Conservation (phyloP, 179 eudicot species). For the Vitellaria paradoxa region DNA sequence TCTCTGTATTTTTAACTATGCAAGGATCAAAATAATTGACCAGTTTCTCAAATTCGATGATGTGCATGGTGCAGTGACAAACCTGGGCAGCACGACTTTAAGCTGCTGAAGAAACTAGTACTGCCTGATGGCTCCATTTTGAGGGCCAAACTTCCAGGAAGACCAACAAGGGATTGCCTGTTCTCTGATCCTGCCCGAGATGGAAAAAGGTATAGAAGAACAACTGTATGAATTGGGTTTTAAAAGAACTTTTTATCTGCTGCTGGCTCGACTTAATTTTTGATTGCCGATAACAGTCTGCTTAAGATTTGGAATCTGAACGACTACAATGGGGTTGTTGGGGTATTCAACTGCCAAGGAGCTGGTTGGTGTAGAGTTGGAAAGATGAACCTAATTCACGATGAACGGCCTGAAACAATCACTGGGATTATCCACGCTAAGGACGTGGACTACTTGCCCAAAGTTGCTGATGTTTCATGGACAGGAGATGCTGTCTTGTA, state of each 20-base stretch:
- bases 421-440: constrained; percentile 45
- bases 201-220: constrained; percentile 53
- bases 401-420: constrained; percentile 54
- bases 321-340: constrained; percentile 67
- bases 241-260: not conserved
- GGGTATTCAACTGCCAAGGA: constrained; percentile 90
- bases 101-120: constrained; percentile 64
- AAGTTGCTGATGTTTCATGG: constrained; percentile 48
- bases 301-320: constrained; percentile 84
- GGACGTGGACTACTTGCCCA: constrained; percentile 54
- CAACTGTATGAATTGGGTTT: not conserved
- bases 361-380: constrained; percentile 81
- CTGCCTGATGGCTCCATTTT: constrained; percentile 80
- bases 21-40: not conserved
- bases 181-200: constrained; percentile 81
- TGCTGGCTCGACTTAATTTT: not conserved
- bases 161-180: constrained; percentile 73
- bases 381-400: constrained; percentile 66
- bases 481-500: constrained; percentile 61
- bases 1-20: not conserved
- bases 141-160: constrained; percentile 80
- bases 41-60: not conserved
- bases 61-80: constrained; percentile 57
- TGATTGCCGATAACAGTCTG: constrained; percentile 35
- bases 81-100: constrained; percentile 76